phyloP scores from a whole-genome alignment of 73 alveolate genomes.

The Tetrahymena elliotti region DNA sequence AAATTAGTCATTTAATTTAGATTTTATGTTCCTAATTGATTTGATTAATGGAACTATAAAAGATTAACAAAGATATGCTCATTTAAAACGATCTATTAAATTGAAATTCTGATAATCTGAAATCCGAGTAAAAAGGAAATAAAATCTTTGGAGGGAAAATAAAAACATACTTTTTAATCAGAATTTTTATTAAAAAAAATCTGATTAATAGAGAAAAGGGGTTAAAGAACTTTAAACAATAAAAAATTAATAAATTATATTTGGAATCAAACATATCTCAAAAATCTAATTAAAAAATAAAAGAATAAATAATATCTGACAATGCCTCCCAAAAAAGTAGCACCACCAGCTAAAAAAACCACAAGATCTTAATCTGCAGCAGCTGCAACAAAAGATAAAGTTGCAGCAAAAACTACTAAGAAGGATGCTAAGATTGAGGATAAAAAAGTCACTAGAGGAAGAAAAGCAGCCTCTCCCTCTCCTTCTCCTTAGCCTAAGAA shows the following conservation, averaged over 20 bases:
- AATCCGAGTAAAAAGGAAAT: not conserved
- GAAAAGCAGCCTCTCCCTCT: not conserved
- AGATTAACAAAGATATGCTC: too few species aligned
- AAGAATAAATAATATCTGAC: not conserved
- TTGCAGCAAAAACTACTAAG: not conserved
- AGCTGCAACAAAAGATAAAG: not conserved
- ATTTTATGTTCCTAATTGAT: too few species aligned
- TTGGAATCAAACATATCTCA: not conserved
- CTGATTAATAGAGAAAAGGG: not conserved
- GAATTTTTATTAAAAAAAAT: not conserved
- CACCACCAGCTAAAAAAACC: not conserved
- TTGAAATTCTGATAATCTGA: not conserved
- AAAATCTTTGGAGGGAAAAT: not conserved
- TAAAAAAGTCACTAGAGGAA: not conserved
- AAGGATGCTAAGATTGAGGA: not conserved
- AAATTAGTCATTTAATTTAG: too few species aligned
- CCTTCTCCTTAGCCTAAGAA: not conserved
- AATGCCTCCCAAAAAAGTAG: not conserved
- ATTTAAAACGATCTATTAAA: too few species aligned
- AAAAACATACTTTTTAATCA: not conserved
- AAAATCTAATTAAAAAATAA: not conserved
- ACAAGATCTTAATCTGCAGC: not conserved
- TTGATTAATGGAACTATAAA: too few species aligned
- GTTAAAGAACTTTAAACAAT: not conserved
- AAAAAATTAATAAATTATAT: not conserved